phyloP scores from a whole-genome alignment of 768 basidiomycete species.

The Rossbeevera mucosa region DNA sequence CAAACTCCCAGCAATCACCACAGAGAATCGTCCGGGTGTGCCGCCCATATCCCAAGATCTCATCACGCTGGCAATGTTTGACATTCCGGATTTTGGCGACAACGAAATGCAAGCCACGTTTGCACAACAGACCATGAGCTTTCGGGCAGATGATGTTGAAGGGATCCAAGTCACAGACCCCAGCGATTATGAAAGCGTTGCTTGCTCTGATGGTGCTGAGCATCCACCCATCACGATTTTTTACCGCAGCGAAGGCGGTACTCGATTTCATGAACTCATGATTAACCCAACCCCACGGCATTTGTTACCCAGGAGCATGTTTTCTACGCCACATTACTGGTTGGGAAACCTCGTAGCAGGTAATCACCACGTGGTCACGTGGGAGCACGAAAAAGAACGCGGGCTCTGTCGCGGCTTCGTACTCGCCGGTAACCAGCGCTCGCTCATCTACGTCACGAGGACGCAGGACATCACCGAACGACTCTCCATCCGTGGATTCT shows the following conservation, averaged over 20 bases:
- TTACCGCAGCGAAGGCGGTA: constrained; percentile 29
- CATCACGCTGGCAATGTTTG: constrained; percentile 29
- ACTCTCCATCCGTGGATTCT: constrained; percentile 28
- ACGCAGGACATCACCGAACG: constrained; percentile 24
- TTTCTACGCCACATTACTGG: constrained; percentile 27
- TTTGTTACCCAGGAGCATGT: constrained; percentile 21
- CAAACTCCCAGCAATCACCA: constrained; percentile 13
- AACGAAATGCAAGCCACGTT: constrained; percentile 24
- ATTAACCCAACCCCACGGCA: constrained; percentile 26
- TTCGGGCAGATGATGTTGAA: constrained; percentile 30
- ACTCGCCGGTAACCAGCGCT: constrained; percentile 31
- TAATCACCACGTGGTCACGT: constrained; percentile 25
- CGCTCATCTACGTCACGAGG: constrained; percentile 29
- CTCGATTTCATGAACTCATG: constrained; percentile 26
- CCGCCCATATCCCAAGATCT: constrained; percentile 24
- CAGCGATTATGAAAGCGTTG: constrained; percentile 18
- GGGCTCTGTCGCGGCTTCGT: constrained; percentile 27
- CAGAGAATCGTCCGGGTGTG: constrained; percentile 3
- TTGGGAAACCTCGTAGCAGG: constrained; percentile 23
- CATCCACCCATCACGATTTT: constrained; percentile 33
- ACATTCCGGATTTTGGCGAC: constrained; percentile 29
- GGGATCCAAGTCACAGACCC: constrained; percentile 34
- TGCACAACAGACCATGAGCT: constrained; percentile 27
- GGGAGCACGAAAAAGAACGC: constrained; percentile 22
- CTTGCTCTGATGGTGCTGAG: constrained; percentile 17